phyloP scores from a whole-genome alignment of 2,329 filamentous ascomycete species.

The Pestalotiopsis sp. region DNA sequence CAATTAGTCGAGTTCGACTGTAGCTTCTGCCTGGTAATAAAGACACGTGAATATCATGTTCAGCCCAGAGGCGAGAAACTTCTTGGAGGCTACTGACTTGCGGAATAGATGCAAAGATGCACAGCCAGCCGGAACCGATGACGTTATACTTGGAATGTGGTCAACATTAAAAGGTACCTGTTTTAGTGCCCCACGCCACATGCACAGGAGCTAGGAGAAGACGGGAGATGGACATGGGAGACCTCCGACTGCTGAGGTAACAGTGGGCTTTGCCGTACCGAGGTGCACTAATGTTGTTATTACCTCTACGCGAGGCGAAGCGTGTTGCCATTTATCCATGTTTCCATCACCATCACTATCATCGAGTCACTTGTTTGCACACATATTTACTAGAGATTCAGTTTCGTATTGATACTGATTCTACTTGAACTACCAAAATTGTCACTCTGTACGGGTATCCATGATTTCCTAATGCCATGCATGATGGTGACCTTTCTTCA shows the following conservation, averaged over 20 bases:
- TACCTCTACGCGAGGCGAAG: too few species aligned
- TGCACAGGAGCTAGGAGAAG: neutral
- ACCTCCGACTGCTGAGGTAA: neutral
- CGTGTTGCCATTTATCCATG: too few species aligned
- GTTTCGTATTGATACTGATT: neutral
- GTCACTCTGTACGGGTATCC: neutral
- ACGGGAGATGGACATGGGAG: neutral
- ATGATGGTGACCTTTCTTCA: conserved; percentile 2
- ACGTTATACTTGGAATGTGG: neutral
- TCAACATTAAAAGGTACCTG: neutral
- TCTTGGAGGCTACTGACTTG: neutral
- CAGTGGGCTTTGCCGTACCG: neutral
- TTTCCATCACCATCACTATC: too few species aligned
- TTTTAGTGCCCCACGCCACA: conserved; percentile 4
- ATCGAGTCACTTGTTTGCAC: neutral
- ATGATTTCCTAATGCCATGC: conserved; percentile 2
- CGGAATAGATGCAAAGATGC: neutral
- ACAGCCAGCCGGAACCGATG: neutral
- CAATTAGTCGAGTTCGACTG: neutral
- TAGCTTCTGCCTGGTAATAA: neutral
- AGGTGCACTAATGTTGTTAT: neutral
- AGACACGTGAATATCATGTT: neutral
- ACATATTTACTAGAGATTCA: neutral
- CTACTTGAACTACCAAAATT: neutral
- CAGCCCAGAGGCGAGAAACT: neutral